Base-by-base conservation (phyloP, 495 filamentous ascomycete species). In the Aspergillus haitiensis region DNA sequence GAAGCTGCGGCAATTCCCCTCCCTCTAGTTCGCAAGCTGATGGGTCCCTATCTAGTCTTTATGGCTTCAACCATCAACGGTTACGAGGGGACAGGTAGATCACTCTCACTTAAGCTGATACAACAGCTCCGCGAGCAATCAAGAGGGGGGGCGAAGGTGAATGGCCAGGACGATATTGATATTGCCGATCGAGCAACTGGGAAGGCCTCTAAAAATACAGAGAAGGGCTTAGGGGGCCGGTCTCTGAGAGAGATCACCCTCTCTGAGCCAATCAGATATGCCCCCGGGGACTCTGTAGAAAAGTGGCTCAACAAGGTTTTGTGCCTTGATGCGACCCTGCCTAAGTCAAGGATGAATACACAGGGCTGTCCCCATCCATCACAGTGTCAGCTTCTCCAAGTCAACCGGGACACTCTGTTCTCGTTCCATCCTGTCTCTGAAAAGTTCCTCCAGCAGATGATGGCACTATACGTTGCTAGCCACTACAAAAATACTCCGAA, bases 11-110 rank as follows among this genome's bases (percentile, higher is more conserved):
- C 95, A 1, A 99, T 99, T 48, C 95, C 95, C 5, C 75, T 99
- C 9, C 94, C 94, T 7, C 74, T 97, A 45, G 94, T 98, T 11
- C 83, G 87, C 61, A 97, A 97, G 70, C 81, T 99, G 34, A 90
- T 99, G 84, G 94, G 95, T 0, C 94, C 93, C n/a, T 99, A 98
- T 72, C 79, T 98, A 21, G 92, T 98, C 4, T 99, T 99, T 77
- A 99, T 99, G 95, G 92, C 95, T 5, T 98, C 94, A 1, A 99
- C 95, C 12, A 97, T 99, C 75, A 98, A 97, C 67, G 95, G 95
- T 54, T 99, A 99, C 69, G 95, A 99, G 76, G 95, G 95, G 62
- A 99, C 95, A 3, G 95, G 95, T 34, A 84, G 95, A 40, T 97
- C 93, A 2, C 81, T 99, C 2, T 98, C 95, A 4, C 74, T 99